Percentiles rank a stretch among this genome's conserved stretches.
phyloP scores from a whole-genome alignment of 345 rosid genomes.

The Chamaenerion angustifolium region DNA sequence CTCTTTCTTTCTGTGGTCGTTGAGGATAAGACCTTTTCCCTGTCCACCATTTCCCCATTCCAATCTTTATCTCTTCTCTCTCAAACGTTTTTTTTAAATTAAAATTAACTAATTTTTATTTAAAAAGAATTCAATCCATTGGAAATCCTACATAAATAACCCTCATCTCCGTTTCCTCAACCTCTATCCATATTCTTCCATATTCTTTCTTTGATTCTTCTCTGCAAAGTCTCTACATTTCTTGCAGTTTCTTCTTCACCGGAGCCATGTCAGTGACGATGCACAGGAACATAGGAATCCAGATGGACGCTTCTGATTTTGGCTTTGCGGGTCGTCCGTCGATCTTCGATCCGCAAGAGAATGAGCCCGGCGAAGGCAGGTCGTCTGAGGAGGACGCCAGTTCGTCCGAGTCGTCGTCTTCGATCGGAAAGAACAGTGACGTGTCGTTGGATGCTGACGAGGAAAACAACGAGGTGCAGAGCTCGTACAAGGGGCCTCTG shows the following conservation, averaged over 20 bases:
- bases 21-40: too few species aligned
- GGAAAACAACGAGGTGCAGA: conserved; percentile 45
- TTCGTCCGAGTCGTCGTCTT: conserved; percentile 26
- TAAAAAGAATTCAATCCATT: too few species aligned
- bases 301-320: neutral
- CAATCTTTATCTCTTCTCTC: too few species aligned
- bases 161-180: too few species aligned
- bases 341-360: conserved; percentile 4
- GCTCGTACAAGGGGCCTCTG: conserved; percentile 35
- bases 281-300: neutral
- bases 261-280: neutral
- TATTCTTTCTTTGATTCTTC: too few species aligned
- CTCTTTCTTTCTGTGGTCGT: too few species aligned
- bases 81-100: too few species aligned
- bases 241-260: neutral
- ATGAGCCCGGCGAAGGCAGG: neutral
- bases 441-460: conserved; percentile 24
- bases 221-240: too few species aligned
- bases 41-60: too few species aligned
- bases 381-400: conserved; percentile 13
- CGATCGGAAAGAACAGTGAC: conserved; percentile 52
- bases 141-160: too few species aligned
- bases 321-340: neutral
- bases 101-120: too few species aligned
- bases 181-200: too few species aligned